These are phyloP conservation scores for Aspergillus alliaceus DNA, from an alignment of 2,329 filamentous ascomycete species.

Conservation along the genomic window DNA sequence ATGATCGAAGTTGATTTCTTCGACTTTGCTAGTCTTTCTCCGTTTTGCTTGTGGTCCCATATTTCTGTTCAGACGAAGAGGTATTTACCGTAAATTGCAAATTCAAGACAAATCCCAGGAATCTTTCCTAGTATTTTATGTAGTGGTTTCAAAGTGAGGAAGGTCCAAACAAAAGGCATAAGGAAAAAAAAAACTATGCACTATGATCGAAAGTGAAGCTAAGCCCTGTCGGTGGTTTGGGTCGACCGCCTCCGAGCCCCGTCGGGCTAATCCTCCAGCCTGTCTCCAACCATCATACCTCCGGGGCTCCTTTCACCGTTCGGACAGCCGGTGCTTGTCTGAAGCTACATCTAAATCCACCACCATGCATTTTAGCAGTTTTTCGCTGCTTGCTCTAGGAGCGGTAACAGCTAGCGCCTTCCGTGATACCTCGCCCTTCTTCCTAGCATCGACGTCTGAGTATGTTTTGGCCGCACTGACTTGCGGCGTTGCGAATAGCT, in stretches of 20 bases:
- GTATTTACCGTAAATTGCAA: background rate
- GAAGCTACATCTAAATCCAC: slow-evolving; percentile 13
- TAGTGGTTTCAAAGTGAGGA: background rate
- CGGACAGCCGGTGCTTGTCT: slow-evolving; percentile 13
- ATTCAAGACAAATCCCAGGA: no score
- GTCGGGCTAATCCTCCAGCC: slow-evolving; percentile 24
- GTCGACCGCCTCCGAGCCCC: slow-evolving; percentile 38
- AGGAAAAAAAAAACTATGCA: slow-evolving; percentile 4
- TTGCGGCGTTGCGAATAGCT: slow-evolving; percentile 1
- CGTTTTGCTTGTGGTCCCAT: slow-evolving; percentile 66
- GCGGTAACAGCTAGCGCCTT: slow-evolving; percentile 69
- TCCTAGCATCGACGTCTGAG: slow-evolving; percentile 82
- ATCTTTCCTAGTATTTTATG: background rate
- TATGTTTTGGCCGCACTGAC: slow-evolving; percentile 48
- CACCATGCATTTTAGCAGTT: slow-evolving; percentile 44
- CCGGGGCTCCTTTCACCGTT: slow-evolving; percentile 19
- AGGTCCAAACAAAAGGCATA: slow-evolving; percentile 12
- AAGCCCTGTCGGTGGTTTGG: slow-evolving; percentile 25
- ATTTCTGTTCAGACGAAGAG: background rate
- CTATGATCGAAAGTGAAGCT: slow-evolving; percentile 20
- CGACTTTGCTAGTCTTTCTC: slow-evolving; percentile 62
- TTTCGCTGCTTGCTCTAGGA: slow-evolving; percentile 52
- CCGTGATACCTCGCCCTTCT: slow-evolving; percentile 82
- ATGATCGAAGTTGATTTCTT: slow-evolving; percentile 84
- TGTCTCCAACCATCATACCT: slow-evolving; percentile 31